Base-by-base conservation (phyloP, 352 stramenopile genomes). In the Phytophthora pinifolia region DNA sequence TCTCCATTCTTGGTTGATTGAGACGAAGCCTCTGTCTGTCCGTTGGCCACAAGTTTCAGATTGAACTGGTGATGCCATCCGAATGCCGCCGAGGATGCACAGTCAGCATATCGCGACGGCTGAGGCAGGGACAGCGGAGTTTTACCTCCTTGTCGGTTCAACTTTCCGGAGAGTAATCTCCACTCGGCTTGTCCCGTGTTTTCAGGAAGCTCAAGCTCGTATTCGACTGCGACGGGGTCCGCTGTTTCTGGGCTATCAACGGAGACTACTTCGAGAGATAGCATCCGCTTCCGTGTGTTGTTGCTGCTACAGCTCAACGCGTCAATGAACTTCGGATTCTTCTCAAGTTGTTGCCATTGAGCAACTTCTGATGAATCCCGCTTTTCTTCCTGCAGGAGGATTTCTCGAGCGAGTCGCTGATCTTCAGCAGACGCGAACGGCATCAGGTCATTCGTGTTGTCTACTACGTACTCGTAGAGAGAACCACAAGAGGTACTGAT, bases 401-500 rank as follows among this genome's bases (percentile, higher is more conserved):
- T 58, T 20, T 89, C 70, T 13, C 62, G 57, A 29, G 76, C 43
- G 15, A 85, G 32, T 13, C 52, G 57, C 47, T 73, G 52, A 15
- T 89, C 76, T 6, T 75, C 54, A 15, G 34, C 18, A 0, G 64
- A 79, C 9, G 67, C 66, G 32, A 74, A 36, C 0, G 75, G 73
- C n/a, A 75, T 31, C 12, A 88, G 35, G 18, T 89, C 74, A 35
- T 76, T 82, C 17, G 54, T 59, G 12, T 89, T 91, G 35, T 88
- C 72, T 1, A 89, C 31, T 9, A 76, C 69, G 46, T 80, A 88
- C 34, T 91, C 78, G 46, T 76, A 88, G 7, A 72, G 51, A 18
- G 55, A 71, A 0, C 76, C 79, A 0, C 15, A 76, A 13, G 6
- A 15, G 8, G 57, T 46, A n/a, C 34, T 30, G 35, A 83, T n/a